Conservation (phyloP, 345 rosid genomes). For the sweet orange (Citrus sinensis) region DVS_A1.0 CM039165.1:35528001-35528500, state of each 20-base stretch:
- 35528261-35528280: not conserved
- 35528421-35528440: conserved; percentile 15
- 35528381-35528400: conserved; percentile 5
- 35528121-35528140: not conserved
- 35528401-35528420: conserved; percentile 16
- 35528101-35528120: not conserved
- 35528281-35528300: not conserved
- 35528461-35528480: not conserved
- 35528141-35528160: not conserved
- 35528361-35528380: conserved; percentile 1
- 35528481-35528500: not conserved
- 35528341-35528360: not conserved
- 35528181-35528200: not conserved
- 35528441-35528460: conserved; percentile 15
- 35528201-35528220: not conserved
- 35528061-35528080: not conserved
- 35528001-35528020: conserved; percentile 38
- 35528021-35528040: conserved; percentile 37
- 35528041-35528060: conserved; percentile 26
- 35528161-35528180: not conserved
- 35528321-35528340: not conserved
- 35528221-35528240: not conserved
- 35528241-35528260: not conserved
- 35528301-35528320: not conserved
- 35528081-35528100: not conserved